A percentile compares a stretch with the other conserved stretches of the same genome.
phyloP scores from a whole-genome alignment of 805 yeast species.

The Komagataella phaffii region DNA sequence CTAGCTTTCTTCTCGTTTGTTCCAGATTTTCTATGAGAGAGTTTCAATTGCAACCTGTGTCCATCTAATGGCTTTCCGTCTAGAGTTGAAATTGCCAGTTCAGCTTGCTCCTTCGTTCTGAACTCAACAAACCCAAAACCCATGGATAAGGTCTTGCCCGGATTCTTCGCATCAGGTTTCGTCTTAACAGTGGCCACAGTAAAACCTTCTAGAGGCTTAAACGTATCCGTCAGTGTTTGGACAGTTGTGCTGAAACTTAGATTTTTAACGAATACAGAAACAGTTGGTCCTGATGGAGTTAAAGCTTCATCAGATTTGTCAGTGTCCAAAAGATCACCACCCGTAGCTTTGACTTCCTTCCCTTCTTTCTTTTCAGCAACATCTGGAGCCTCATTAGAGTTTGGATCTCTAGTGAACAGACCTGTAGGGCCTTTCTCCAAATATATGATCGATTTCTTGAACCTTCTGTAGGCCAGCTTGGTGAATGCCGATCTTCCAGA shows the following conservation, averaged over 20 bases:
- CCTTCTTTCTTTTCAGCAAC: conserved; percentile 20
- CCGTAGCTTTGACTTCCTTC: conserved; percentile 30
- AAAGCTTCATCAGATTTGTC: conserved; percentile 13
- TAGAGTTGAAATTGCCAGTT: conserved; percentile 55
- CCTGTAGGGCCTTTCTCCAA: conserved; percentile 90
- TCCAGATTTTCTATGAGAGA: conserved; percentile 58
- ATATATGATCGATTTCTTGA: conserved; percentile 78
- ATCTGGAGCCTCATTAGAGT: conserved; percentile 19
- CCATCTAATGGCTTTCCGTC: conserved; percentile 78
- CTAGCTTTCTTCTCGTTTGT: conserved; percentile 16
- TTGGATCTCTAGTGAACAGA: conserved; percentile 52
- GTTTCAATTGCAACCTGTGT: conserved; percentile 77
- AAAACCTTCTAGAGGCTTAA: conserved; percentile 68
- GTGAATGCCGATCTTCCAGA: conserved; percentile 84
- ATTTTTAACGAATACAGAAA: conserved; percentile 84
- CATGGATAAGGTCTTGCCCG: conserved; percentile 70
- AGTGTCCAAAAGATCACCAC: conserved; percentile 28
- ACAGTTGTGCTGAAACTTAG: conserved; percentile 73
- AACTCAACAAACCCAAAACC: conserved; percentile 97
- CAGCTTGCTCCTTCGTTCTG: conserved; percentile 64
- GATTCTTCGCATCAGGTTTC: conserved; percentile 73
- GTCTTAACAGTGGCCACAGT: conserved; percentile 71
- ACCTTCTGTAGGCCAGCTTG: conserved; percentile 75
- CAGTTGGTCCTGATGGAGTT: conserved; percentile 54
- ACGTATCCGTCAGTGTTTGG: conserved; percentile 38